phyloP scores from a whole-genome alignment of 768 basidiomycete genomes.

The Pulveroboletus sp. region DNA sequence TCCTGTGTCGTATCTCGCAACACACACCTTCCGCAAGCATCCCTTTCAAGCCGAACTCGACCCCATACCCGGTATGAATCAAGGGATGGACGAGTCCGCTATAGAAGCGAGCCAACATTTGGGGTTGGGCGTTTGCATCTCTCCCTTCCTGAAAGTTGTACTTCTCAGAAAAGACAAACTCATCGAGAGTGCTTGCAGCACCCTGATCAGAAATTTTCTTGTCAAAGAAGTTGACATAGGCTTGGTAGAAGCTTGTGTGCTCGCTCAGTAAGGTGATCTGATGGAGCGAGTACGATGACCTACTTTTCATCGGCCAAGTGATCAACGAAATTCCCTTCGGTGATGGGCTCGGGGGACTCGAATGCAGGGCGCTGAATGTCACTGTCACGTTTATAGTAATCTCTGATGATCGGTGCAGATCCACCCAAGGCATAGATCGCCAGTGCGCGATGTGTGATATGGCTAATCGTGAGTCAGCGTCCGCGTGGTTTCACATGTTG shows the following conservation, averaged over 20 bases:
- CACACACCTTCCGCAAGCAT: slow-evolving; percentile 55
- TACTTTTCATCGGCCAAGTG: slow-evolving; percentile 27
- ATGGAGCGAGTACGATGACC: not conserved
- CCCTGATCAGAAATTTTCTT: slow-evolving; percentile 16
- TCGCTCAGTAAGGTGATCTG: not conserved
- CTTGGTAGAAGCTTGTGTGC: slow-evolving; percentile 21
- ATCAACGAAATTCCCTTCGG: slow-evolving; percentile 20
- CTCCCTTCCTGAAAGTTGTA: slow-evolving; percentile 21
- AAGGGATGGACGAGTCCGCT: slow-evolving; percentile 54
- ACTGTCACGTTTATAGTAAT: slow-evolving; percentile 24
- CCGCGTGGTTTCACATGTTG: not conserved
- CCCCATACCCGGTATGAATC: slow-evolving; percentile 58
- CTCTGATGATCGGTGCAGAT: slow-evolving; percentile 18
- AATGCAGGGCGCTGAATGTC: slow-evolving; percentile 20
- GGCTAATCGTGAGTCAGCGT: slow-evolving; percentile 9
- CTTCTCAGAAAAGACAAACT: slow-evolving; percentile 29
- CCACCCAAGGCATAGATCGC: slow-evolving; percentile 28
- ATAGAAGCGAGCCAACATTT: slow-evolving; percentile 49
- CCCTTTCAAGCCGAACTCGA: slow-evolving; percentile 60
- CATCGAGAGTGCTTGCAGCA: slow-evolving; percentile 14
- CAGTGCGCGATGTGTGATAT: slow-evolving; percentile 27
- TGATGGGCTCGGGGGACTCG: slow-evolving; percentile 22
- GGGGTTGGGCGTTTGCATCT: slow-evolving; percentile 31
- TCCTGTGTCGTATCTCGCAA: too few species aligned
- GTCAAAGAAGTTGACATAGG: slow-evolving; percentile 26